Conservation (phyloP, 371 early-diverging fungal species). For the Quaeritorhiza haematococci region DNA sequence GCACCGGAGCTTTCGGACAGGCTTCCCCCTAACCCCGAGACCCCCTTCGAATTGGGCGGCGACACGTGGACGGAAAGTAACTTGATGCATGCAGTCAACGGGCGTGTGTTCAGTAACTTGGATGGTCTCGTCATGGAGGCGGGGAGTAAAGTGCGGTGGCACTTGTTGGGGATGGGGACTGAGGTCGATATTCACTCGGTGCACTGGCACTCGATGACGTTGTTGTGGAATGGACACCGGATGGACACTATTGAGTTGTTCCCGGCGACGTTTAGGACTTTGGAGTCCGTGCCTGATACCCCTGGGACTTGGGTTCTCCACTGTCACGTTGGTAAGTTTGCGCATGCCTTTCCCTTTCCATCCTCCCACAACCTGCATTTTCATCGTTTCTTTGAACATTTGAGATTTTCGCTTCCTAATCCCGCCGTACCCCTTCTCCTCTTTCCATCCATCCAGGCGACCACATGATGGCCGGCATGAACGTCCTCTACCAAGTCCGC, state of each 20-base stretch:
- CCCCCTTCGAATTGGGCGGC: not conserved
- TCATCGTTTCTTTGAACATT: too few species aligned
- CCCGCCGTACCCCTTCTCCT: too few species aligned
- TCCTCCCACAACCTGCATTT: too few species aligned
- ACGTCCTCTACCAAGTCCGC: too few species aligned
- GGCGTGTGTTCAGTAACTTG: constrained; percentile 43
- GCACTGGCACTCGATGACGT: constrained; percentile 48
- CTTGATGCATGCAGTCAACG: constrained; percentile 49
- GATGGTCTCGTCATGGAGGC: constrained; percentile 18
- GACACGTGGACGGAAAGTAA: constrained; percentile 30
- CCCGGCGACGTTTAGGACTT: constrained; percentile 34
- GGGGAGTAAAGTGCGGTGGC: constrained; percentile 46
- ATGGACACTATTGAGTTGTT: constrained; percentile 46
- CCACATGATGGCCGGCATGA: too few species aligned
- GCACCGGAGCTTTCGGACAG: not conserved
- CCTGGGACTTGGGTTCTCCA: not conserved
- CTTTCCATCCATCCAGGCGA: too few species aligned
- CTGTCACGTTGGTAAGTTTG: too few species aligned
- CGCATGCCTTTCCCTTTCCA: too few species aligned
- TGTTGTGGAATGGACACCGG: constrained; percentile 39
- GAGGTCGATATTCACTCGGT: constrained; percentile 49
- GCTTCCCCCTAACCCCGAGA: not conserved
- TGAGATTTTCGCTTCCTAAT: too few species aligned
- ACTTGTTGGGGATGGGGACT: constrained; percentile 36
- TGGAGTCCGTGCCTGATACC: not conserved